Evolutionary conservation across 2,329 filamentous ascomycete genomes (phyloP).

Genomic region (Fusarium sp.): DNA sequence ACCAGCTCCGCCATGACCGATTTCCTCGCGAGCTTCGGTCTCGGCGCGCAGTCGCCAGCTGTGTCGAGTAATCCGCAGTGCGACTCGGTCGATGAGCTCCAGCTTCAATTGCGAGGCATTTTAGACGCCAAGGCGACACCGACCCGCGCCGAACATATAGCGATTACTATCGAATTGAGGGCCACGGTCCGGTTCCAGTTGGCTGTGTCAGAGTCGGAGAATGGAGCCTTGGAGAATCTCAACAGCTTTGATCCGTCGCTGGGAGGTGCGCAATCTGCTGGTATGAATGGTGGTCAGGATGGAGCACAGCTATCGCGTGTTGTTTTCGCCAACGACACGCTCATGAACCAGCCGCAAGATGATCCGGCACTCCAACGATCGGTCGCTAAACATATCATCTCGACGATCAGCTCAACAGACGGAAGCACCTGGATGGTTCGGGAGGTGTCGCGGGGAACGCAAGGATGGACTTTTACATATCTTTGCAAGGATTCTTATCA

Average conservation of each 20-base stretch:
- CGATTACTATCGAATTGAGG: slow-evolving; percentile 61
- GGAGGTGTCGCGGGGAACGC: slow-evolving; percentile 57
- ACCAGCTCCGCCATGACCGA: slow-evolving; percentile 51
- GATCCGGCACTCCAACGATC: slow-evolving; percentile 63
- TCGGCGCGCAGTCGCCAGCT: slow-evolving; percentile 45
- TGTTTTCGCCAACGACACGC: slow-evolving; percentile 59
- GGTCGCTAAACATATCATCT: slow-evolving; percentile 63
- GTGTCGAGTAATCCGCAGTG: slow-evolving; percentile 46
- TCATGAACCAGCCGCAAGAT: slow-evolving; percentile 63
- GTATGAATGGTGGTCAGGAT: slow-evolving; percentile 12
- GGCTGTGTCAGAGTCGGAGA: slow-evolving; percentile 54
- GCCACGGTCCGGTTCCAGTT: slow-evolving; percentile 60
- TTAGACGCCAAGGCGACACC: slow-evolving; percentile 59
- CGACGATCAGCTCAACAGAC: slow-evolving; percentile 59
- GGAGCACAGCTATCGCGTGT: slow-evolving; percentile 51
- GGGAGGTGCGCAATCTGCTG: slow-evolving; percentile 45
- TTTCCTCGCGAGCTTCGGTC: slow-evolving; percentile 55
- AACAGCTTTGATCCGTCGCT: slow-evolving; percentile 54
- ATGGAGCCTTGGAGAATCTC: slow-evolving; percentile 50
- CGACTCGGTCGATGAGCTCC: slow-evolving; percentile 59
- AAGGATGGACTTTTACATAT: slow-evolving; percentile 68
- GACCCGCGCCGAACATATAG: slow-evolving; percentile 64
- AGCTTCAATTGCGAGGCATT: slow-evolving; percentile 57
- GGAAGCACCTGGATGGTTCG: slow-evolving; percentile 63
- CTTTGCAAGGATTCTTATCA: slow-evolving; percentile 65